Percentiles rank a stretch among this genome's conserved stretches.
Conservation (phyloP, 495 filamentous ascomycete species). For the Penicillium daleae region DNA sequence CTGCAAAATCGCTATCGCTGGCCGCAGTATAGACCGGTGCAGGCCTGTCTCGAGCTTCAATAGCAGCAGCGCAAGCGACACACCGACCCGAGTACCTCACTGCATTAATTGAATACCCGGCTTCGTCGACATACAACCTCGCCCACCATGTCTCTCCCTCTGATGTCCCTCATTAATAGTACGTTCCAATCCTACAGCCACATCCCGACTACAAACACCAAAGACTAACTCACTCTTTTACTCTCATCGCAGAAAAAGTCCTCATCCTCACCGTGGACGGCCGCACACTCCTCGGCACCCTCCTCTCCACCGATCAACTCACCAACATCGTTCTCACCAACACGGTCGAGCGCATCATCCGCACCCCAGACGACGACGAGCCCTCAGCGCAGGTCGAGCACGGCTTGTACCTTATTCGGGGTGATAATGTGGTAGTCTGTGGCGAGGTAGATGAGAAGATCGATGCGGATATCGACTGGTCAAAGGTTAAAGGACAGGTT, state of each 20-base stretch:
- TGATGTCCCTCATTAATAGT: constrained; percentile 66
- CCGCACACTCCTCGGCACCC: constrained; percentile 79
- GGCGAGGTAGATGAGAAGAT: constrained; percentile 88
- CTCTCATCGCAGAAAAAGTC: constrained; percentile 71
- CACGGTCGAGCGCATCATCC: constrained; percentile 88
- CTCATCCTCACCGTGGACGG: constrained; percentile 91
- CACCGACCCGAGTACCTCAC: background rate
- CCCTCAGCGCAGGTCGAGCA: constrained; percentile 79
- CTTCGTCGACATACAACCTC: background rate
- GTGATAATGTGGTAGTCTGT: constrained; percentile 91
- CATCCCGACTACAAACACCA: background rate
- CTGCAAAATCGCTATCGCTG: background rate
- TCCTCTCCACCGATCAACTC: constrained; percentile 85
- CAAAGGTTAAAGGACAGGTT: constrained; percentile 80
- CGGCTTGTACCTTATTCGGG: constrained; percentile 89
- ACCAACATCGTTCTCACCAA: constrained; percentile 89
- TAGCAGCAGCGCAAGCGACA: background rate
- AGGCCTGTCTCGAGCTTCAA: background rate
- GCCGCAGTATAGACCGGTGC: background rate
- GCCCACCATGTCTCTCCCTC: constrained; percentile 61
- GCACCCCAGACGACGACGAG: constrained; percentile 78
- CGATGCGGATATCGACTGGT: constrained; percentile 88
- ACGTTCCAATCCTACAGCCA: constrained; percentile 24
- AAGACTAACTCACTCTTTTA: constrained; percentile 32
- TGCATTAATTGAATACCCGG: background rate